Percentiles rank a stretch among this genome's conserved stretches.
These are phyloP conservation scores for Ophiocordyceps camponoti-saundersi DNA, from an alignment of 2,329 filamentous ascomycete species.

Conservation along the genomic window DNA sequence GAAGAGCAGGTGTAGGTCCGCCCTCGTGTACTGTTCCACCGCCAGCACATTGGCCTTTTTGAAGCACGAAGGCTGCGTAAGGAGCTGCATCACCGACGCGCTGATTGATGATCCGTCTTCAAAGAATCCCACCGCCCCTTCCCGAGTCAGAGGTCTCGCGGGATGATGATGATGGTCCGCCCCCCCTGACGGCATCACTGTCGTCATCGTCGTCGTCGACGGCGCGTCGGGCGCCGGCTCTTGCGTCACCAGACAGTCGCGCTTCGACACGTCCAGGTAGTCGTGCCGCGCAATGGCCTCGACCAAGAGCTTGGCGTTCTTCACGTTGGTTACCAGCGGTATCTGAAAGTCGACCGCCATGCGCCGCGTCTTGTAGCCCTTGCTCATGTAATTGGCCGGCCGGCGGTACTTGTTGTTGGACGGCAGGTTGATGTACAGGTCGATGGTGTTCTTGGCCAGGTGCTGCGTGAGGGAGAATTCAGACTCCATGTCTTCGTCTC, in stretches of 20 bases:
- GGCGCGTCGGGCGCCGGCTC: slow-evolving; percentile 50
- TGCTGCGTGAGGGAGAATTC: slow-evolving; percentile 97
- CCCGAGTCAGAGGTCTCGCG: slow-evolving; percentile 13
- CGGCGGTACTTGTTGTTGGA: slow-evolving; percentile 94
- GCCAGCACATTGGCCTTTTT: slow-evolving; percentile 82
- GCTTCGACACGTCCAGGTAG: slow-evolving; percentile 62
- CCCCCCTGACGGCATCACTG: slow-evolving; percentile 16
- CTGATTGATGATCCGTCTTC: slow-evolving; percentile 25
- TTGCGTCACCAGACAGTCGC: slow-evolving; percentile 87
- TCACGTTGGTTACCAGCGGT: slow-evolving; percentile 93
- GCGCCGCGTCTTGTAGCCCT: slow-evolving; percentile 87
- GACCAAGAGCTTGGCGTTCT: slow-evolving; percentile 94
- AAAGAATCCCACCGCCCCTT: slow-evolving; percentile 4
- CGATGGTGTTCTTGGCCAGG: slow-evolving; percentile 92
- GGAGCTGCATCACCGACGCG: slow-evolving; percentile 51
- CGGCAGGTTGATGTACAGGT: slow-evolving; percentile 98
- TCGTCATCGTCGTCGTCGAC: slow-evolving; percentile 37
- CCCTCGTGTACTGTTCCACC: slow-evolving; percentile 74
- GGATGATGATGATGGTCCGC: slow-evolving; percentile 13
- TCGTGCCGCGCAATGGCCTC: slow-evolving; percentile 87
- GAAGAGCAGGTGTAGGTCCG: slow-evolving; percentile 85
- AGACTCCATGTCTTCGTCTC: slow-evolving; percentile 71
- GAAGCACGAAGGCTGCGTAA: slow-evolving; percentile 64
- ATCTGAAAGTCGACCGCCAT: slow-evolving; percentile 98
- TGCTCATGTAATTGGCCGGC: slow-evolving; percentile 96